Base-by-base conservation (phyloP, 2,329 filamentous ascomycete species). In the Trichoderma hamatum region DNA sequence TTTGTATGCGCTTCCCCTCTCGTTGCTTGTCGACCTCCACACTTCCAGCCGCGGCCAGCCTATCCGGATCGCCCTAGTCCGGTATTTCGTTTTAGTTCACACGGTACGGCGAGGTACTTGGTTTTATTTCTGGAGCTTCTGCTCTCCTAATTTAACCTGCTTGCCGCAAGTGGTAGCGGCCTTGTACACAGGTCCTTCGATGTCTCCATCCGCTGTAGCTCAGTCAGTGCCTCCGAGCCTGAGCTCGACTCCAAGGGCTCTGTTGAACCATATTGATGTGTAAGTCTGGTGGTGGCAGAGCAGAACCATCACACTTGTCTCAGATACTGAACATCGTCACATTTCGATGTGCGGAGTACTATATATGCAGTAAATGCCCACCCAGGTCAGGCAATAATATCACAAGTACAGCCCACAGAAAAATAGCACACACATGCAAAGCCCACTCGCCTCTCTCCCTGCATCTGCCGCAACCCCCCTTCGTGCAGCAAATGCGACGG, bases 41-140 rank as follows among this genome's bases (percentile, higher is more conserved):
- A 24, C 54, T 60, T 64, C 68, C 68, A 67, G 36, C 46, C 46
- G 65, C 68, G 68, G 68, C 56, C 68, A 70, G 68, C 63, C 68
- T 58, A 70, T 70, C 64, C 68, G 68, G 68, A 70, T 70, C 68
- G 64, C 56, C 61, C 56, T 56, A 68, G 56, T n/a, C 30, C n/a
- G 19, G 43, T 60, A 39, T 54, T 51, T 51, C 24, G 26, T 26
- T 36, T 46, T 58, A 59, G 30, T 58, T 69, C 61, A 39, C 68
- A 69, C 68, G 54, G 68, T 65, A 54, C 34, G 61, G 46, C 68
- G 7, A 65, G 61, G 68, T 65, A 65, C 21, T n/a, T 28, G 46
- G 9, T 13, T 21, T 49, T 49, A 32, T 58, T 60, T 55, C 46
- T 68, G 19, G 56, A 63, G 58, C 32, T 28, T 30, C 21, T 63